A percentile compares a stretch with the other conserved stretches of the same genome.
phyloP scores from a whole-genome alignment of 1,139 yeast species.

The Spathaspora sp. region DNA sequence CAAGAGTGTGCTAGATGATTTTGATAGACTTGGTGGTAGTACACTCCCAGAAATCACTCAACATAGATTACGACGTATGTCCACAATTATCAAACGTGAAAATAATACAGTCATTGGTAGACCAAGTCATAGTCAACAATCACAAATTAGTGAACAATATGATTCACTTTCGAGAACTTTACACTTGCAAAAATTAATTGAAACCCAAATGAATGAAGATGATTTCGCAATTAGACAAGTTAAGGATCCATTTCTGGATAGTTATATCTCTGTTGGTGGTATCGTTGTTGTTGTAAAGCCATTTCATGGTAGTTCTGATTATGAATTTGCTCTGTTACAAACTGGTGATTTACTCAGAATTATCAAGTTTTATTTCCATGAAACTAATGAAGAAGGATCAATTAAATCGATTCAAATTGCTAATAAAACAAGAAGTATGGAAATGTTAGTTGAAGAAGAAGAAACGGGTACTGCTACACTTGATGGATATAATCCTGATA shows the following conservation, averaged over 20 bases:
- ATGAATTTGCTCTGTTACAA: conserved; percentile 27
- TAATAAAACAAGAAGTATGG: conserved; percentile 1
- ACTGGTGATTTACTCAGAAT: conserved; percentile 37
- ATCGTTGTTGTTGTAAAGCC: conserved; percentile 39
- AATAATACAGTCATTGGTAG: conserved; percentile 15
- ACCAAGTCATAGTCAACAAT: conserved; percentile 15
- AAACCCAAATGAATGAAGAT: conserved; percentile 15
- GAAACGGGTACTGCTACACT: not conserved
- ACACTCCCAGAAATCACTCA: conserved; percentile 2
- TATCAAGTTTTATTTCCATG: conserved; percentile 25
- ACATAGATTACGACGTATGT: conserved; percentile 8
- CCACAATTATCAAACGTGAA: conserved; percentile 12
- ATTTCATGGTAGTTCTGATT: conserved; percentile 21
- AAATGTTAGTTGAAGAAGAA: not conserved
- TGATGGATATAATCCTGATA: conserved; percentile 4
- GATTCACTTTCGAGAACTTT: conserved; percentile 30
- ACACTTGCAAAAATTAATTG: conserved; percentile 26
- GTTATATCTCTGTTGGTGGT: conserved; percentile 29
- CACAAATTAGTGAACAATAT: conserved; percentile 18
- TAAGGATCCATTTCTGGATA: conserved; percentile 31
- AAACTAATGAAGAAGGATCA: conserved; percentile 9
- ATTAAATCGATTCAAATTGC: conserved; percentile 11
- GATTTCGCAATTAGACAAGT: conserved; percentile 22
- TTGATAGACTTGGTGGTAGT: conserved; percentile 14
- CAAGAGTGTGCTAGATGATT: conserved; percentile 17